Percentiles rank a stretch among this genome's conserved stretches.
phyloP scores from a whole-genome alignment of 345 rosid genomes.

The Firmiana major region DNA sequence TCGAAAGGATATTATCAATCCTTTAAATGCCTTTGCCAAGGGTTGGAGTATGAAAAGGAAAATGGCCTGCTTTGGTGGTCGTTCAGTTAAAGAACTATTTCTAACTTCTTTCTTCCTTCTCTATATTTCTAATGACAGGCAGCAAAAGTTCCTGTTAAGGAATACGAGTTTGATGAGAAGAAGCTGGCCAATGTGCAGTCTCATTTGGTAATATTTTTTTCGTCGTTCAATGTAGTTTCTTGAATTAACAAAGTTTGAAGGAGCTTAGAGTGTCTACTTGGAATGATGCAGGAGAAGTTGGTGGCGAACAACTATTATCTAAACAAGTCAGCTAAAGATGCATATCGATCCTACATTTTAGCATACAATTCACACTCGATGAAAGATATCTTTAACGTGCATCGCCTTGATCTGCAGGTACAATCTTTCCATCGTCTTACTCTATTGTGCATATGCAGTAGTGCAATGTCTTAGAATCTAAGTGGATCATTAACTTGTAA shows the following conservation, averaged over 20 bases:
- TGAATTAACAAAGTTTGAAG: background rate
- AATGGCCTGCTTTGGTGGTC: background rate
- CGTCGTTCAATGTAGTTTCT: background rate
- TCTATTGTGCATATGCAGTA: background rate
- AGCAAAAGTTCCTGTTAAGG: slow-evolving; percentile 90
- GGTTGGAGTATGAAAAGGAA: background rate
- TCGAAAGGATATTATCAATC: background rate
- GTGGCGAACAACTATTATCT: slow-evolving; percentile 64
- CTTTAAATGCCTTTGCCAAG: background rate
- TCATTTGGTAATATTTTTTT: slow-evolving; percentile 55
- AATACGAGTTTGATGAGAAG: slow-evolving; percentile 78
- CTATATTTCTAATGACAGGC: slow-evolving; percentile 38
- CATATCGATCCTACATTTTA: slow-evolving; percentile 80
- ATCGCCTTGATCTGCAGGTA: slow-evolving; percentile 92
- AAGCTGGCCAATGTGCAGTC: slow-evolving; percentile 81
- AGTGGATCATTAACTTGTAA: background rate
- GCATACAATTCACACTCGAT: slow-evolving; percentile 95
- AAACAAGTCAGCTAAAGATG: slow-evolving; percentile 93
- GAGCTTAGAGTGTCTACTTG: slow-evolving; percentile 9
- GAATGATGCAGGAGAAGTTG: slow-evolving; percentile 67
- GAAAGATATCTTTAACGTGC: slow-evolving; percentile 93
- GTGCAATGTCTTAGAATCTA: background rate
- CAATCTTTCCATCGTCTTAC: background rate
- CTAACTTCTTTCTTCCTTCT: background rate
- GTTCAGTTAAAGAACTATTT: background rate